Base-by-base conservation (phyloP, 176 grass and related monocot species). In the Aegilops tauschii region DNA sequence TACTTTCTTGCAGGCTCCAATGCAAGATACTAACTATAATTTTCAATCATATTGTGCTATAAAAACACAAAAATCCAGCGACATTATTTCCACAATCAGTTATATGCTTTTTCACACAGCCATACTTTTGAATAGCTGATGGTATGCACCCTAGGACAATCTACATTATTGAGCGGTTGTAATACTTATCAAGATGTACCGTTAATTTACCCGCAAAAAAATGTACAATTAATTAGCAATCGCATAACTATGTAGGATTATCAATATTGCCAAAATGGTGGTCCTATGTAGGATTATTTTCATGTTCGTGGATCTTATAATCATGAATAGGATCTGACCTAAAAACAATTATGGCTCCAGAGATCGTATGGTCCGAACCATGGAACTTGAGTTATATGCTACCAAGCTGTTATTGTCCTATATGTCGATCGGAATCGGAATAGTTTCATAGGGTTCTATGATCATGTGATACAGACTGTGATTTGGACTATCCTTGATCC, bases 71-170 rank as follows among this genome's bases (percentile, higher is more conserved):
- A 72, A 73, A 73, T 73, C 37, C 21, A 73, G 70, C n/a, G 2
- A 27, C 21, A 45, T 73, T 45, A 73, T 42, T 73, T 73, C 70
- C 45, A 49, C 37, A 45, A n/a, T 27, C 39, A 45, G 13, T 6
- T 47, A 28, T 49, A 74, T 25, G 45, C 40, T 29, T 74, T 10
- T 73, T 3, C 23, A 49, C 23, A 49, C 40, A 74, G 23, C 25
- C 37, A 73, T 44, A 74, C 8, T 74, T 49, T 49, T 47, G n/a
- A 74, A 74, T 25, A 42, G 36, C 8, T 27, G 39, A 71, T 73
- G 71, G 21, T 45, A 74, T 74, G 71, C 71, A 73, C n/a, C 37
- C 37, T 73, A 44, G 70, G n/a, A 73, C 37, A 73, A 44, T 44
- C 10, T 27, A 44, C 11, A 42, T 44, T 73, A 23, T 72, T 72